Evolutionary conservation across 192 early-diverging fungal genomes (phyloP), one percentile per base, ranked within the genome.

Genomic region (Thoreauomyces humboldtii): DNA sequence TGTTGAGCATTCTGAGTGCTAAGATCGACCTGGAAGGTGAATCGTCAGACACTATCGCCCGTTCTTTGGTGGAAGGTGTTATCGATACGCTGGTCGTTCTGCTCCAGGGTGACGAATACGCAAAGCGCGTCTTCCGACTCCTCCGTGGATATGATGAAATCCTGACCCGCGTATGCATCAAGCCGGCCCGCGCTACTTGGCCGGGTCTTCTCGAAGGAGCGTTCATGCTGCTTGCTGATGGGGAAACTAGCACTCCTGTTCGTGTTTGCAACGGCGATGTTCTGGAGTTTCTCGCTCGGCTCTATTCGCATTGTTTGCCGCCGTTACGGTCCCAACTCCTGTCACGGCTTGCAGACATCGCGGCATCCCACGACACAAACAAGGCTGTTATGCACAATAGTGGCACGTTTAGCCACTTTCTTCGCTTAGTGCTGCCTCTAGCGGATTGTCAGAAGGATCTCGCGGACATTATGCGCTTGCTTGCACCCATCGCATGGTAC

Each of bases 221-320:
- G 43, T 54, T 77, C 42, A 52, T 56, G n/a, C 41, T 77, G 12
- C 28, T 72, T 38, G 50, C 9, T 5, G 19, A 28, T 12, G 22
- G 50, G 54, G 12, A 24, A 7, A 24, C 15, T 27, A 45, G n/a
- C 37, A 27, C 17, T 27, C 19, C 28, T 9, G 35, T 37, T 28
- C 67, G 74, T 12, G 58, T 78, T 36, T 66, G 70, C 4, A 78
- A 78, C 42, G 27, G 54, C 29, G 70, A 72, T 25, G 77, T 62
- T 9, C 36, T 75, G 21, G 59, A 63, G 27, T 29, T 65, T 5
- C 47, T 78, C n/a, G 2, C 75, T 19, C 9, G 31, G 5, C 7
- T 75, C 14, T 72, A 59, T 45, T 31, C 27, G 43, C 32, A 57
- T 45, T 72, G 59, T 42, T 4, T 22, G n/a, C 11, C 72, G n/a